Conservation (phyloP, 345 rosid species). For the Carallia pectinifolia region DNA sequence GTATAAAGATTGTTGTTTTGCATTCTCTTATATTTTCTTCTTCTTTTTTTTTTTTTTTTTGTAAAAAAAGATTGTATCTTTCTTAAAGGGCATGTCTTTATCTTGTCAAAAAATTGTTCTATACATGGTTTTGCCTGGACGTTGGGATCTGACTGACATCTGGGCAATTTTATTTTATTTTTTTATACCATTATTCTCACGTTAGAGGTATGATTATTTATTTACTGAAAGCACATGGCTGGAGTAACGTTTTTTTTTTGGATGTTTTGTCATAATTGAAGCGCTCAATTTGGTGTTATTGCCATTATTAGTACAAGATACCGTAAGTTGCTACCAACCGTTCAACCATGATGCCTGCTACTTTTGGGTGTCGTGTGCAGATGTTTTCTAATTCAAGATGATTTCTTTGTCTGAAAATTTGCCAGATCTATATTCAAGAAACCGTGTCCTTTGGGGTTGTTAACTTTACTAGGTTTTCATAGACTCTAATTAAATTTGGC, state of each 20-base stretch:
- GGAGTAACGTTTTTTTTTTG: neutral
- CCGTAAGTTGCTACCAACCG: neutral
- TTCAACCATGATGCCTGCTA: neutral
- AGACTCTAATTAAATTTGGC: neutral
- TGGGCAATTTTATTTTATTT: neutral
- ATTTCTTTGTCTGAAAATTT: neutral
- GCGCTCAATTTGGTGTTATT: neutral
- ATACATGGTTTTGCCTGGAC: neutral
- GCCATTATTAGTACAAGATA: neutral
- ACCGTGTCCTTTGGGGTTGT: neutral
- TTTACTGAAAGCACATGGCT: neutral
- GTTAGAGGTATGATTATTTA: neutral
- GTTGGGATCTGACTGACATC: neutral
- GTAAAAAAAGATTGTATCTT: too few relatives aligned
- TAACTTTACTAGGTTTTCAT: neutral
- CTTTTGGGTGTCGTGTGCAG: neutral
- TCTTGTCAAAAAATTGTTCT: neutral
- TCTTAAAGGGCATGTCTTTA: neutral
- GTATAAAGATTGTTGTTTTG: too few relatives aligned
- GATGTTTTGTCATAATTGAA: constrained; percentile 5
- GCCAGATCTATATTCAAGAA: neutral
- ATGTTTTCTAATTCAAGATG: neutral
- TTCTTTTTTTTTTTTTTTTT: too few relatives aligned
- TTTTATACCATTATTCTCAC: neutral
- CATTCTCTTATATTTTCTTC: too few relatives aligned